Percentiles rank a stretch among this genome's conserved stretches.
phyloP scores from a whole-genome alignment of 2,329 filamentous ascomycete species.

The Venturia carpophila region DNA sequence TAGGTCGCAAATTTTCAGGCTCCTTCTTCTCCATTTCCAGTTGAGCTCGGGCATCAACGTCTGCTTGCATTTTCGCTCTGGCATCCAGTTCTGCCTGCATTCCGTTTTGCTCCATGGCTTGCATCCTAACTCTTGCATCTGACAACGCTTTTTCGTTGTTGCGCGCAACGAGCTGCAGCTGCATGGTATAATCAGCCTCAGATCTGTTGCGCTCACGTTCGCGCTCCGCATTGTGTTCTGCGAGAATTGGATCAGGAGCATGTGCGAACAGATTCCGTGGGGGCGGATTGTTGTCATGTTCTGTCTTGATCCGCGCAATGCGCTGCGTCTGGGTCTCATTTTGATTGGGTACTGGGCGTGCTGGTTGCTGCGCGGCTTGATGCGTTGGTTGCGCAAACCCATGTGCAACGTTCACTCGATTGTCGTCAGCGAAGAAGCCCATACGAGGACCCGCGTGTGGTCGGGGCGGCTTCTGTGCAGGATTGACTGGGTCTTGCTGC shows the following conservation, averaged over 20 bases:
- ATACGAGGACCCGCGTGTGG: slow-evolving; percentile 4
- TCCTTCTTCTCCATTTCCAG: slow-evolving; percentile 1
- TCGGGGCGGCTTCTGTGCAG: slow-evolving; percentile 5
- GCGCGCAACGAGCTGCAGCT: not conserved
- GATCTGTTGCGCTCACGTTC: slow-evolving; percentile 12
- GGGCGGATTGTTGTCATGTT: slow-evolving; percentile 5
- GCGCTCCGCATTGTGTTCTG: slow-evolving; percentile 9
- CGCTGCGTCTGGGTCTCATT: slow-evolving; percentile 7
- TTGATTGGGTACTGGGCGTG: not conserved
- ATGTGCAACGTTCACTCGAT: slow-evolving; percentile 18
- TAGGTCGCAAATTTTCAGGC: not conserved
- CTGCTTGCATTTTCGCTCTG: slow-evolving; percentile 8
- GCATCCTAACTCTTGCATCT: not conserved
- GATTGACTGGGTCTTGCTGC: slow-evolving; percentile 22
- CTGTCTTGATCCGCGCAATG: slow-evolving; percentile 12
- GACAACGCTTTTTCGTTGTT: not conserved
- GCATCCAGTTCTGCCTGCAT: not conserved
- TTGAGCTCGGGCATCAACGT: slow-evolving; percentile 1
- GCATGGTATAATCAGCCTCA: not conserved
- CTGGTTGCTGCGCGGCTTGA: slow-evolving; percentile 7
- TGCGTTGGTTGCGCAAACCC: not conserved
- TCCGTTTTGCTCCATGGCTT: not conserved
- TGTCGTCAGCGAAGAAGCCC: slow-evolving; percentile 26
- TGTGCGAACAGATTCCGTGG: not conserved
- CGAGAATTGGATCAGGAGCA: not conserved